Evolutionary conservation across 2,329 filamentous ascomycete genomes (phyloP).

Genomic region (Clonostachys rosea): DNA sequence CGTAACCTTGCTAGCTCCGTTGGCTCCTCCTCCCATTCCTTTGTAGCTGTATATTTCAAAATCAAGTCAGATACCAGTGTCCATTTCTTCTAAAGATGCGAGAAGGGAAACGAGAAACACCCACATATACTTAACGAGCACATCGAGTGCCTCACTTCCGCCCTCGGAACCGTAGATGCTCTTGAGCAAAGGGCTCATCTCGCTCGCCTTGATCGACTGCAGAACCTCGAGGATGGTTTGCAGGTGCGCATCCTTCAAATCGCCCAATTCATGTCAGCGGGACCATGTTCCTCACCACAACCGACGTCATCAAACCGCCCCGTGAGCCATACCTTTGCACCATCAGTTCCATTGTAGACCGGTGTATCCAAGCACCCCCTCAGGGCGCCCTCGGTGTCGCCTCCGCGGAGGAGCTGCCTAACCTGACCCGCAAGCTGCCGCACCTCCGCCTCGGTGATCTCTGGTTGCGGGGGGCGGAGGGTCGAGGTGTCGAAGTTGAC

Average conservation of each 20-base stretch:
- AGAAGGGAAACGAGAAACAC: conserved; percentile 21
- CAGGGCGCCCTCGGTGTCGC: conserved; percentile 83
- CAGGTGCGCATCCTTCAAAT: conserved; percentile 71
- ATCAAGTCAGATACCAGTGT: neutral
- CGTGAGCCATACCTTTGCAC: conserved; percentile 43
- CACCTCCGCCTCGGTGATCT: conserved; percentile 73
- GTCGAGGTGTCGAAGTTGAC: conserved; percentile 87
- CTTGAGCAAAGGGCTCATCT: conserved; percentile 87
- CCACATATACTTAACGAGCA: conserved; percentile 96
- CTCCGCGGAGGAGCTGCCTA: conserved; percentile 79
- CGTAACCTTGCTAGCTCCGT: conserved; percentile 40
- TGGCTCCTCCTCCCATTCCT: conserved; percentile 62
- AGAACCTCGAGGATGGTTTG: conserved; percentile 88
- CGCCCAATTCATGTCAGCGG: neutral
- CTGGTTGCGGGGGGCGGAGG: conserved; percentile 71
- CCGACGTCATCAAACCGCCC: neutral
- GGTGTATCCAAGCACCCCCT: conserved; percentile 80
- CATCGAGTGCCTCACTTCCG: conserved; percentile 82
- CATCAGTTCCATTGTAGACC: conserved; percentile 62
- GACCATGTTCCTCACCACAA: neutral
- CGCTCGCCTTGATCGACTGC: conserved; percentile 91
- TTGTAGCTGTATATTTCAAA: conserved; percentile 63
- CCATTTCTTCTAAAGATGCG: too few relatives aligned
- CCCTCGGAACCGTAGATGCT: conserved; percentile 74
- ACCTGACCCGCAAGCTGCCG: conserved; percentile 76